Conservation (phyloP, 441 rosid genomes). For the Arabidopsis hybrid region DNA sequence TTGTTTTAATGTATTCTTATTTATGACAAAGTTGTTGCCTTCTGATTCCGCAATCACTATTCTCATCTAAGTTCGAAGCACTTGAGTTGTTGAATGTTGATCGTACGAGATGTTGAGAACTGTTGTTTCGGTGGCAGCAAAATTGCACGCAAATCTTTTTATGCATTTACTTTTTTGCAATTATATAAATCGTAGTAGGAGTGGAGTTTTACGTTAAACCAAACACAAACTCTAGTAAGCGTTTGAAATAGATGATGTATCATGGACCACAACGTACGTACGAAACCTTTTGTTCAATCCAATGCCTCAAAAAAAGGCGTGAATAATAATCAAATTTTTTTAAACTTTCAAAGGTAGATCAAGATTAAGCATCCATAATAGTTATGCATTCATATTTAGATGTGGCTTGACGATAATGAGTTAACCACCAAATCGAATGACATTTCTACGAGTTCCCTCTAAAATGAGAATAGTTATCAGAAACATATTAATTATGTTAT, state of each 20-base stretch:
- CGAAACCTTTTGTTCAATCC: slow-evolving; percentile 34
- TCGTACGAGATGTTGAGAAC: background rate
- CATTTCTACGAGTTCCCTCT: background rate
- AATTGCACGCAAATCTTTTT: slow-evolving; percentile 17
- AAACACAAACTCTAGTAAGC: slow-evolving; percentile 15
- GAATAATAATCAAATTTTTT: slow-evolving; percentile 7
- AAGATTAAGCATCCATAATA: slow-evolving; percentile 15
- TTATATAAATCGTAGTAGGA: background rate
- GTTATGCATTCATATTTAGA: background rate
- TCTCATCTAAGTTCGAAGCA: slow-evolving; percentile 2
- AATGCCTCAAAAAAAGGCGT: slow-evolving; percentile 23
- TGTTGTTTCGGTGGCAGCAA: slow-evolving; percentile 6
- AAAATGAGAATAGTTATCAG: background rate
- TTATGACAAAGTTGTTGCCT: slow-evolving; percentile 3
- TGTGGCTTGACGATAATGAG: slow-evolving; percentile 3
- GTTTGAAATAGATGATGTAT: slow-evolving; percentile 26
- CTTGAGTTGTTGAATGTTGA: slow-evolving; percentile 20
- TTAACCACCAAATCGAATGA: background rate
- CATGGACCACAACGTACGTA: slow-evolving; percentile 38
- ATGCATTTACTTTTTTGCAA: background rate
- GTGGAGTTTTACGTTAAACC: background rate
- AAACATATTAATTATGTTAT: background rate
- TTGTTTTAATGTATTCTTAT: slow-evolving; percentile 12
- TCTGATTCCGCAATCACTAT: slow-evolving; percentile 3
- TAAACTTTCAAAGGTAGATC: background rate